These are phyloP conservation scores for Peltaster fructicola DNA, from an alignment of 2,329 filamentous ascomycete genomes.

Conservation along the genomic window DNA sequence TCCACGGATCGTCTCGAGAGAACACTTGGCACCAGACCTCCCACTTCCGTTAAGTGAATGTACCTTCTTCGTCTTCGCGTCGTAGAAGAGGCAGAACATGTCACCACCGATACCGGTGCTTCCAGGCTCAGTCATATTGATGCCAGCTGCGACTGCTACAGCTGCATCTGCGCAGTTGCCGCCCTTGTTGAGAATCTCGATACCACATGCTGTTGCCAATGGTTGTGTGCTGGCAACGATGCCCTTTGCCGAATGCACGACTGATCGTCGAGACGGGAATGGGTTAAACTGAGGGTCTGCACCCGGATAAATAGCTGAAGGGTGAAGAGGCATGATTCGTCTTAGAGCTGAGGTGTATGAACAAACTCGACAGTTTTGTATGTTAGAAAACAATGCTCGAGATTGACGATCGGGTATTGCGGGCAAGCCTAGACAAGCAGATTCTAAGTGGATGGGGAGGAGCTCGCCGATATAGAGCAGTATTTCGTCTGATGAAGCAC, in stretches of 20 bases:
- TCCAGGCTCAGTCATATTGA: constrained; percentile 85
- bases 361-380: too few species aligned
- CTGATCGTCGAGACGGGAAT: constrained; percentile 68
- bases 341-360: too few species aligned
- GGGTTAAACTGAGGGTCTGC: constrained; percentile 36
- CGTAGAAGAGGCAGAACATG: constrained; percentile 89
- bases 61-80: constrained; percentile 65
- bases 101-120: constrained; percentile 94
- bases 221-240: constrained; percentile 86
- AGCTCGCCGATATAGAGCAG: too few species aligned
- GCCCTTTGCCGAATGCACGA: constrained; percentile 81
- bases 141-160: constrained; percentile 75
- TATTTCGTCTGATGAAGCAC: too few species aligned
- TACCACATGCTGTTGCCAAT: constrained; percentile 71
- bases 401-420: too few species aligned
- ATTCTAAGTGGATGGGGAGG: too few species aligned
- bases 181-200: constrained; percentile 67
- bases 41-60: constrained; percentile 85
- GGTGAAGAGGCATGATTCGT: constrained; percentile 31
- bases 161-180: constrained; percentile 96
- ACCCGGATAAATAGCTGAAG: constrained; percentile 32
- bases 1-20: constrained; percentile 50
- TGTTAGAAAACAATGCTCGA: too few species aligned
- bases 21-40: constrained; percentile 52
- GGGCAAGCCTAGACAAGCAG: too few species aligned